phyloP scores from a whole-genome alignment of 345 rosid genomes.

The Capsella bursapastoris region DNA sequence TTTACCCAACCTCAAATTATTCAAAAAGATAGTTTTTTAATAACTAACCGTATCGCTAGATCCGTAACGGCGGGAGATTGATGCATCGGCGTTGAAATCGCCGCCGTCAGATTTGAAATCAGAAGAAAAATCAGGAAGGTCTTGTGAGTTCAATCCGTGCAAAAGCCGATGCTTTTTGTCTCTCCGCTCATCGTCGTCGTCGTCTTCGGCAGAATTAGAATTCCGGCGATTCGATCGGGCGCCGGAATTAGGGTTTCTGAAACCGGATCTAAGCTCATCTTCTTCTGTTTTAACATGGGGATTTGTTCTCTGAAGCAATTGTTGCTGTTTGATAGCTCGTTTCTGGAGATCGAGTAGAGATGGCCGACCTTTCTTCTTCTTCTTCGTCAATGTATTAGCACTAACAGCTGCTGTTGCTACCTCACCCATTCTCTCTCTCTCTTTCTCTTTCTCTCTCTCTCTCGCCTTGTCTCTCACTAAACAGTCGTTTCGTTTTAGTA shows the following conservation, averaged over 20 bases:
- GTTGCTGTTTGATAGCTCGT: slow-evolving; percentile 79
- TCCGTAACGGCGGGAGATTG: slow-evolving; percentile 54
- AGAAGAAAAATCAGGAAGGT: slow-evolving; percentile 35
- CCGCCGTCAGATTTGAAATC: slow-evolving; percentile 40
- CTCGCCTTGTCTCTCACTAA: slow-evolving; percentile 21
- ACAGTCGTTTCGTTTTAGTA: slow-evolving; percentile 41
- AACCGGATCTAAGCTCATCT: slow-evolving; percentile 47
- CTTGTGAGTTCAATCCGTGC: slow-evolving; percentile 57
- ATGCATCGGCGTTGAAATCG: slow-evolving; percentile 44
- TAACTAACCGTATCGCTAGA: slow-evolving; percentile 61
- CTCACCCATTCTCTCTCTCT: slow-evolving; percentile 49
- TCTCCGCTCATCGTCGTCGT: slow-evolving; percentile 75
- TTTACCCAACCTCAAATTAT: background rate
- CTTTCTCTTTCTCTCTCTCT: background rate
- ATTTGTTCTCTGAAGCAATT: slow-evolving; percentile 43
- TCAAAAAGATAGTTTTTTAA: background rate
- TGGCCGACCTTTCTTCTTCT: slow-evolving; percentile 95
- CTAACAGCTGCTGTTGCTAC: slow-evolving; percentile 40
- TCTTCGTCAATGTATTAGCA: slow-evolving; percentile 58
- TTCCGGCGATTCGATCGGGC: slow-evolving; percentile 58
- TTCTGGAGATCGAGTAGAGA: slow-evolving; percentile 85
- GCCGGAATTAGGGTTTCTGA: slow-evolving; percentile 59
- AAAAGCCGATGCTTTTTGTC: slow-evolving; percentile 74
- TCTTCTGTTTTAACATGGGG: slow-evolving; percentile 23
- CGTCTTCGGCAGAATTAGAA: slow-evolving; percentile 43